Conservation (phyloP, 2,329 filamentous ascomycete species). For the Curvularia lunata region DNA sequence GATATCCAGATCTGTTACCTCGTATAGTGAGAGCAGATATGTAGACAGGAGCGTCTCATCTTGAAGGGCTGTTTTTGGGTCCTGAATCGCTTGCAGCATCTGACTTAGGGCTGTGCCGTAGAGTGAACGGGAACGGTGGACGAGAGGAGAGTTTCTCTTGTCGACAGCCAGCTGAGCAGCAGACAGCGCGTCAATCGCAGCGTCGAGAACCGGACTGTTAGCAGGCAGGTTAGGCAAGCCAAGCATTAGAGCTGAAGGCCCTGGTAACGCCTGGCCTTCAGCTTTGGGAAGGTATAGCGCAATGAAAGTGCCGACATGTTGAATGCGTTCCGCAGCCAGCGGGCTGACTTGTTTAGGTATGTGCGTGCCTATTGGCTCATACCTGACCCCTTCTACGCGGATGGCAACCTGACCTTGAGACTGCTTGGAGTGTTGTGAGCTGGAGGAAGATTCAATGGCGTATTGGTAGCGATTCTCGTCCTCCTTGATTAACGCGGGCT, state of each 20-base stretch:
- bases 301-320: constrained; percentile 44
- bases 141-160: constrained; percentile 36
- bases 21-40: constrained; percentile 45
- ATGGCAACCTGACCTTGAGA: constrained; percentile 13
- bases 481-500: constrained; percentile 42
- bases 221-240: constrained; percentile 41
- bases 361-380: constrained; percentile 25
- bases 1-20: constrained; percentile 24
- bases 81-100: constrained; percentile 40
- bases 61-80: constrained; percentile 33
- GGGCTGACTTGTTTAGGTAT: constrained; percentile 43
- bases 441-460: constrained; percentile 30
- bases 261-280: constrained; percentile 40
- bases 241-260: constrained; percentile 46
- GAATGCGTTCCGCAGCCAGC: constrained; percentile 45
- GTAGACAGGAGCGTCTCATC: constrained; percentile 47
- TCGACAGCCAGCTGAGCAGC: constrained; percentile 45
- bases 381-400: constrained; percentile 19
- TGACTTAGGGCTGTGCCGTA: constrained; percentile 45
- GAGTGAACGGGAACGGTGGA: constrained; percentile 44
- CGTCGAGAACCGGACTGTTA: constrained; percentile 38
- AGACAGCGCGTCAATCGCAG: constrained; percentile 44
- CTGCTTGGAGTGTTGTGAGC: constrained; percentile 8
- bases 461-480: constrained; percentile 45
- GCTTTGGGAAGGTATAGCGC: constrained; percentile 39